Percentiles rank a stretch among this genome's conserved stretches.
These are phyloP conservation scores for Carex sylvatica DNA, from an alignment of 202 grass and related monocot species.

Conservation along the genomic window DNA sequence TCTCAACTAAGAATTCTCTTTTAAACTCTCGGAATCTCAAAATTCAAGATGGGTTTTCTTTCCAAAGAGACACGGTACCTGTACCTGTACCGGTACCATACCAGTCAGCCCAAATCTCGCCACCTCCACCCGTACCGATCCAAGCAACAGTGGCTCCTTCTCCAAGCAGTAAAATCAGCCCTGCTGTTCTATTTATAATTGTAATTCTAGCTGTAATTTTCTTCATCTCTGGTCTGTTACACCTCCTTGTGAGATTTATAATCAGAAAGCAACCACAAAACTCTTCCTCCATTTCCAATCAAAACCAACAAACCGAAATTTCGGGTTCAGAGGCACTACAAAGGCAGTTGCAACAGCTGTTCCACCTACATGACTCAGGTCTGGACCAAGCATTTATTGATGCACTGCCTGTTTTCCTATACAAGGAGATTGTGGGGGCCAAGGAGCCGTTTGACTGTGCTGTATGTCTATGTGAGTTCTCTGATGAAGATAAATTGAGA, in stretches of 20 bases:
- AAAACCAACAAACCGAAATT: constrained; percentile 11
- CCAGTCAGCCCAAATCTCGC: constrained; percentile 23
- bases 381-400: constrained; percentile 92
- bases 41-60: constrained; percentile 18
- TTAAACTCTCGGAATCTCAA: constrained; percentile 9
- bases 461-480: constrained; percentile 89
- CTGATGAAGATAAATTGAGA: constrained; percentile 63
- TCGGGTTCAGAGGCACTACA: constrained; percentile 47
- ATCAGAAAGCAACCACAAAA: constrained; percentile 61
- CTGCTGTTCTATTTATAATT: constrained; percentile 87
- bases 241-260: constrained; percentile 82
- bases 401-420: constrained; percentile 86
- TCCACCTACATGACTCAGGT: constrained; percentile 63
- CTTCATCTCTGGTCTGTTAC: constrained; percentile 90
- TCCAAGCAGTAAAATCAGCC: constrained; percentile 65
- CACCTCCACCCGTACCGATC: constrained; percentile 16
- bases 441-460: constrained; percentile 98
- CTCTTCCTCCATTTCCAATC: constrained; percentile 6
- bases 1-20: constrained; percentile 18
- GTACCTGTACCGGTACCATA: constrained; percentile 19
- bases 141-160: constrained; percentile 17
- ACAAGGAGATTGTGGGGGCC: constrained; percentile 62
- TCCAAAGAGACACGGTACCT: constrained; percentile 20
- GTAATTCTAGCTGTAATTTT: constrained; percentile 89
- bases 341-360: constrained; percentile 63